Evolutionary conservation across 306 rosid species (phyloP).

Genomic region (Adenanthera pavonina): DNA sequence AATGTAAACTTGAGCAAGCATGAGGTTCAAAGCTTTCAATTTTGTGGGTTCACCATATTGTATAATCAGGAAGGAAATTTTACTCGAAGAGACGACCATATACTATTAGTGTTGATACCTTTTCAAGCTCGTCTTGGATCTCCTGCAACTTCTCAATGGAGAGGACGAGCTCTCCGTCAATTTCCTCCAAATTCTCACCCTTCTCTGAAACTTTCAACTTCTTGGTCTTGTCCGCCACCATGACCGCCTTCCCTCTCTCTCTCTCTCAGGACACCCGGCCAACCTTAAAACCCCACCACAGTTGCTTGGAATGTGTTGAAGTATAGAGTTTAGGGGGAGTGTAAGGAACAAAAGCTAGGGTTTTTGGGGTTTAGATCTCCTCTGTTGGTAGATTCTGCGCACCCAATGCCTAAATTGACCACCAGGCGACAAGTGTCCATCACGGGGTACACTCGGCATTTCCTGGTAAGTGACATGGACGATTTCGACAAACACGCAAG

Average conservation of each 20-base stretch:
- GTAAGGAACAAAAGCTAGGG: slow-evolving; percentile 46
- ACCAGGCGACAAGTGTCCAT: slow-evolving; percentile 9
- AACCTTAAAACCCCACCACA: slow-evolving; percentile 43
- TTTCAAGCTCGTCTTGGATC: slow-evolving; percentile 90
- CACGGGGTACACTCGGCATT: slow-evolving; percentile 2
- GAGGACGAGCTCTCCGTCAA: slow-evolving; percentile 76
- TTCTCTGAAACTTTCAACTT: slow-evolving; percentile 62
- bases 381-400: neutral
- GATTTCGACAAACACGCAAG: neutral
- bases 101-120: slow-evolving; percentile 45
- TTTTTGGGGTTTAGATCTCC: slow-evolving; percentile 50
- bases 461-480: neutral
- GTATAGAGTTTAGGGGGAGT: neutral
- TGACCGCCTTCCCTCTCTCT: slow-evolving; percentile 35
- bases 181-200: slow-evolving; percentile 53
- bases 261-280: neutral
- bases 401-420: neutral
- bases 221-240: slow-evolving; percentile 77
- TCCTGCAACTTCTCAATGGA: slow-evolving; percentile 88
- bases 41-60: neutral
- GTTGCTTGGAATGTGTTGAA: neutral
- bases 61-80: slow-evolving; percentile 29
- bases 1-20: neutral
- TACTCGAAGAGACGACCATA: neutral
- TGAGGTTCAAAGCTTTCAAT: neutral